These are phyloP conservation scores for Hyaloscypha variabilis DNA, from an alignment of 495 filamentous ascomycete genomes.

Conservation along the genomic window DNA sequence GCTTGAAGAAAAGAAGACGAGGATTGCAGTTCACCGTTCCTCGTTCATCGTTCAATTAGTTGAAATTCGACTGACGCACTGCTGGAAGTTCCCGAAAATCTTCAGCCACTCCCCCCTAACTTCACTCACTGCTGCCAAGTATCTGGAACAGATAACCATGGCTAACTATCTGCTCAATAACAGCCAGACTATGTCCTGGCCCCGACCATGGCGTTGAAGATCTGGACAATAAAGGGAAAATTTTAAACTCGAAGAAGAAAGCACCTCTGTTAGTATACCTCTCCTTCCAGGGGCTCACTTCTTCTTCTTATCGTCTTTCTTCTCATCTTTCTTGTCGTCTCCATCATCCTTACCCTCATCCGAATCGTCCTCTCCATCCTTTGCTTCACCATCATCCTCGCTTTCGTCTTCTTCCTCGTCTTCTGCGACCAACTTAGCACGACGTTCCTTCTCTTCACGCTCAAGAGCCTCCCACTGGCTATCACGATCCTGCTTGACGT, in stretches of 20 bases:
- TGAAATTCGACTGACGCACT: too few species aligned
- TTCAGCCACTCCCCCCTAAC: too few species aligned
- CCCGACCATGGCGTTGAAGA: too few species aligned
- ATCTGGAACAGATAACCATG: not conserved
- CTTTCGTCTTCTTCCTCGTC: constrained; percentile 43
- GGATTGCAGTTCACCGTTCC: not conserved
- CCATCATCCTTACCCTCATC: constrained; percentile 30
- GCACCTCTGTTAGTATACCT: not conserved
- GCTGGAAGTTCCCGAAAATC: too few species aligned
- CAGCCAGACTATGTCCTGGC: too few species aligned
- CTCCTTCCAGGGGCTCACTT: not conserved
- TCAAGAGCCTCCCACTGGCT: constrained; percentile 57
- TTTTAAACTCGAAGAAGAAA: not conserved
- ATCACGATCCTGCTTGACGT: constrained; percentile 65
- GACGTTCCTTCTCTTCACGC: constrained; percentile 60
- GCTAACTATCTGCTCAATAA: too few species aligned
- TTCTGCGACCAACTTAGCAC: constrained; percentile 42
- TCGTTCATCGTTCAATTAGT: not conserved
- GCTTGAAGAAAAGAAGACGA: not conserved
- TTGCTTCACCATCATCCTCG: constrained; percentile 36
- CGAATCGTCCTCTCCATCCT: constrained; percentile 34
- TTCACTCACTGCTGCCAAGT: too few species aligned
- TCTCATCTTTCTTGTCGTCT: constrained; percentile 24
- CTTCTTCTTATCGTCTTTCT: constrained; percentile 11
- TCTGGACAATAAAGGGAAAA: not conserved